Percentiles rank a stretch among this genome's conserved stretches.
Conservation (phyloP, 2,329 filamentous ascomycete species). For the Rosellinia necatrix region DNA sequence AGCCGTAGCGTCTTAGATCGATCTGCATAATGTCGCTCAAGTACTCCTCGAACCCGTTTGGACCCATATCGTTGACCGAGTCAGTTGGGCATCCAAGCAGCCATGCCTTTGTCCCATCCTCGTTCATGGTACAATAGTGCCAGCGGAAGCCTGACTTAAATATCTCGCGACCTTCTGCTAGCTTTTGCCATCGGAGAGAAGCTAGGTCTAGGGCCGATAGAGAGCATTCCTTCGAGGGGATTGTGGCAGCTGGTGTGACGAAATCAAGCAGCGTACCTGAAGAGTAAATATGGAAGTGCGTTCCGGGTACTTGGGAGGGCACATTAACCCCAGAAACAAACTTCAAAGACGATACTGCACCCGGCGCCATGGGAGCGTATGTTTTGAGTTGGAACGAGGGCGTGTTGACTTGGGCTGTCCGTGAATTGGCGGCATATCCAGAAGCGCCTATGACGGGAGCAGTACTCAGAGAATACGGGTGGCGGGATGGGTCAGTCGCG, state of each 20-base stretch:
- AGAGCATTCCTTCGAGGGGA: slow-evolving; percentile 84
- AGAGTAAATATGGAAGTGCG: slow-evolving; percentile 94
- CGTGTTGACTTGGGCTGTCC: slow-evolving; percentile 68
- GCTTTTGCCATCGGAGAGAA: slow-evolving; percentile 88
- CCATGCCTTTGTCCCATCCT: slow-evolving; percentile 95
- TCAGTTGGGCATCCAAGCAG: slow-evolving; percentile 90
- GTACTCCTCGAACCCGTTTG: slow-evolving; percentile 82
- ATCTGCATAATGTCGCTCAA: slow-evolving; percentile 93
- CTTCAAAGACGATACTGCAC: slow-evolving; percentile 85
- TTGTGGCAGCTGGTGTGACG: slow-evolving; percentile 87
- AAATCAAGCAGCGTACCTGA: slow-evolving; percentile 93
- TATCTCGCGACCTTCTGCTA: slow-evolving; percentile 92
- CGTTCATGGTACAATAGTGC: slow-evolving; percentile 97
- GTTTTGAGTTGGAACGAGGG: slow-evolving; percentile 68
- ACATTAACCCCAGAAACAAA: slow-evolving; percentile 87
- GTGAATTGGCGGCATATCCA: slow-evolving; percentile 70
- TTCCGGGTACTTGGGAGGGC: slow-evolving; percentile 86
- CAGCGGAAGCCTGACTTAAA: slow-evolving; percentile 92
- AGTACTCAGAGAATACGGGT: slow-evolving; percentile 55
- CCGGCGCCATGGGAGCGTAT: slow-evolving; percentile 85
- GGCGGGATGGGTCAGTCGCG: slow-evolving; percentile 55
- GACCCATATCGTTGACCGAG: slow-evolving; percentile 65
- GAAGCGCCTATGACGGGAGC: slow-evolving; percentile 60
- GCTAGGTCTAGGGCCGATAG: slow-evolving; percentile 87
- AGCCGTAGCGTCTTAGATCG: slow-evolving; percentile 87